Evolutionary conservation across 2,329 filamentous ascomycete genomes (phyloP), one percentile per base, ranked within the genome.

Genomic region (Diaporthe sp.): DNA sequence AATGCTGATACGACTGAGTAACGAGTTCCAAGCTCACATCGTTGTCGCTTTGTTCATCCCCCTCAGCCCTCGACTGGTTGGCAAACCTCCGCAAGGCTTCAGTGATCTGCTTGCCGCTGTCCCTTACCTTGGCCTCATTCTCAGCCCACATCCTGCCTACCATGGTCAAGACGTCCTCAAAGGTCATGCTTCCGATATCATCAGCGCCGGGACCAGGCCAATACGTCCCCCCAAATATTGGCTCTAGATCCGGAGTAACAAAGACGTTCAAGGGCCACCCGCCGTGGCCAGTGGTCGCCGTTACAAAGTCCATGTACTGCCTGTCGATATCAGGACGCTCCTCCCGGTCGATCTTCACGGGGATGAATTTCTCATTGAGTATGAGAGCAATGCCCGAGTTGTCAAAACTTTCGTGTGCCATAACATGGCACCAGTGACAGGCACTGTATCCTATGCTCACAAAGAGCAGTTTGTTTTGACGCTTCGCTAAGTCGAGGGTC

Each of bases 261-360:
- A 98, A 98, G 35, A 97, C 92, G 80, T 97, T 98, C 75, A 98
- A 84, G 1, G 95, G 95, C 95, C 95, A 97, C 52, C 95, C 95
- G 12, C 95, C 95, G 4, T 90, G 92, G 15, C 94, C 94, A 67
- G 92, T 96, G 2, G 96, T 96, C 2, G 95, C 95, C 81, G 97
- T 95, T 38, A 97, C 93, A 82, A 97, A 98, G 84, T 97, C 97
- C 95, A 97, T 97, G 82, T 98, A 98, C 77, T 97, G 95, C 77
- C 93, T 92, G 80, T 98, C 95, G 77, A 98, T 91, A 81, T 97
- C 95, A n/a, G 95, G 95, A 25, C 95, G 91, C 83, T 97, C 94
- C 84, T 98, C 95, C 76, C 95, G 91, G 82, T 98, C 95, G 80
- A 98, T 90, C 80, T 97, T 94, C 82, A 98, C 91, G 3, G 95